Evolutionary conservation across 345 rosid genomes (phyloP).

Genomic region (Citrus mangshanensis): DNA sequence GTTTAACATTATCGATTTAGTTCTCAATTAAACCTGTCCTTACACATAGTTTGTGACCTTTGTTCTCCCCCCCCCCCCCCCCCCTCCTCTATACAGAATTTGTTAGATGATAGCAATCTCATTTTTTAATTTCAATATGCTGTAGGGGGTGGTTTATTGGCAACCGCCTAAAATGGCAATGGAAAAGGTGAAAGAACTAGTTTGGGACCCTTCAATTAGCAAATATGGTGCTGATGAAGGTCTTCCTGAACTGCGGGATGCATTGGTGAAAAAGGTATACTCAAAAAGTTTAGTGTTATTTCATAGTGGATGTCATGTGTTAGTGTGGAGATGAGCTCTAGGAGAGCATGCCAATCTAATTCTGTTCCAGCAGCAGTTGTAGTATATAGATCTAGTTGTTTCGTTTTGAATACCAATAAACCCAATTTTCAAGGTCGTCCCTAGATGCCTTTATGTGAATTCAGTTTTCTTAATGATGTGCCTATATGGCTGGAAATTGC

Average conservation of each 20-base stretch:
- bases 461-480: not conserved
- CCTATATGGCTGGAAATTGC: not conserved
- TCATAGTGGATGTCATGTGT: not conserved
- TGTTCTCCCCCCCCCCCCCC: not conserved
- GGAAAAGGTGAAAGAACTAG: slow-evolving; percentile 73
- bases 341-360: not conserved
- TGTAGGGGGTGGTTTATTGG: slow-evolving; percentile 91
- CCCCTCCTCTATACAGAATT: not conserved
- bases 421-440: not conserved
- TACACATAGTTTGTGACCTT: slow-evolving; percentile 1
- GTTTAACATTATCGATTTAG: not conserved
- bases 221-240: slow-evolving; percentile 95
- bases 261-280: slow-evolving; percentile 62
- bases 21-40: slow-evolving; percentile 1
- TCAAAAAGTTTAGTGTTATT: not conserved
- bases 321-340: not conserved
- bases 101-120: slow-evolving; percentile 7
- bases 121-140: slow-evolving; percentile 13
- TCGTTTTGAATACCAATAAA: not conserved
- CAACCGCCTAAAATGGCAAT: slow-evolving; percentile 82
- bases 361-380: not conserved
- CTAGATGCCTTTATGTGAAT: not conserved
- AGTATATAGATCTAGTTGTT: not conserved
- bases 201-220: slow-evolving; percentile 72
- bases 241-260: slow-evolving; percentile 66